Evolutionary conservation across 805 yeast species (phyloP), one percentile per base, ranked within the genome.

Genomic region (Jamesozyma gamospora): DNA sequence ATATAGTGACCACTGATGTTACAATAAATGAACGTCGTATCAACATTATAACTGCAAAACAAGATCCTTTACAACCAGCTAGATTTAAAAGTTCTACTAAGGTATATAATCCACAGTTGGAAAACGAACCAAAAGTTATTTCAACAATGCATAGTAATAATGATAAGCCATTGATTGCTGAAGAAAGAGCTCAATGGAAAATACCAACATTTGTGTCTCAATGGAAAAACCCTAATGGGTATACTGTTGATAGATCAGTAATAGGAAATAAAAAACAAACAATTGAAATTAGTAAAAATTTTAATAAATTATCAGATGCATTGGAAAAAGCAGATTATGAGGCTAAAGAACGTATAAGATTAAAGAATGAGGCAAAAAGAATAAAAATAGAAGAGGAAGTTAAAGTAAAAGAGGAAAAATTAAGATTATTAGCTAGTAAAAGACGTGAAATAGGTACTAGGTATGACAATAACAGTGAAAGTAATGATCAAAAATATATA

Each of bases 221-320:
- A 58, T 92, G 97, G 96, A 88, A 87, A 59, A 92, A 92, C 58
- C 84, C 88, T 14, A 82, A 83, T 49, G 96, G 97, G 1, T 85
- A 77, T 55, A 77, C 95, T 1, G 79, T 88, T 34, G 77, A 82
- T 52, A 67, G 96, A 43, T 65, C 84, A 40, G 70, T 76, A 2
- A 70, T 72, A 12, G 71, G 66, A 40, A 69, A 68, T 0, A 61
- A 63, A 6, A 58, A 64, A 0, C 44, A 53, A 21, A 60, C 56
- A 0, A 60, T 48, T 14, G 60, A 66, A 16, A 70, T 79, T 37
- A 70, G 74, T 42, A 74, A 75, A 40, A 76, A 76, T 34, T 79
- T 81, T 54, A 69, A 74, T 2, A 65, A 70, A 26, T 67, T 90
- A 18, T 74, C 87, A 1, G 73, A 70, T 36, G 95, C 96, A 0